Conservation (phyloP, 805 yeast species). For the Suhomyces sp. region DNA sequence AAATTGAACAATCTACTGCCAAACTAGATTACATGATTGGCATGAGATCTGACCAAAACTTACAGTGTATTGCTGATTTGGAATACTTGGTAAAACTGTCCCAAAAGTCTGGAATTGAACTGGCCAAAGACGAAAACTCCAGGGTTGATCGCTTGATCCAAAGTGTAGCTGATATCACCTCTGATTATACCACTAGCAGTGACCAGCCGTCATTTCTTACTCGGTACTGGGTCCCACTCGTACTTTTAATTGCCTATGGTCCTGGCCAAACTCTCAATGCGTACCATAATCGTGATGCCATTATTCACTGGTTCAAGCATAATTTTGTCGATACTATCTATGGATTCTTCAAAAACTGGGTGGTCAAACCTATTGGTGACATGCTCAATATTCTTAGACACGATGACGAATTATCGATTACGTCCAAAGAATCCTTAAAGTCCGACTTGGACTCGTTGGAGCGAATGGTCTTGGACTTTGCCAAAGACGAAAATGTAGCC, state of each 20-base stretch:
- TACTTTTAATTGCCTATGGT: conserved; percentile 46
- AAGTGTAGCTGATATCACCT: neutral
- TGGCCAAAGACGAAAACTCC: neutral
- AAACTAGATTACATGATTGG: conserved; percentile 26
- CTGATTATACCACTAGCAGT: neutral
- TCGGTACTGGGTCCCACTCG: conserved; percentile 64
- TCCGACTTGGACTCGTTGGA: conserved; percentile 80
- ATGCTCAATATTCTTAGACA: conserved; percentile 79
- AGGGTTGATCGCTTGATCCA: conserved; percentile 6
- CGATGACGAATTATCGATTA: conserved; percentile 76
- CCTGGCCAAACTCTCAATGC: conserved; percentile 47
- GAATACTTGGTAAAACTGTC: conserved; percentile 4
- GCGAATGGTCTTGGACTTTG: conserved; percentile 81
- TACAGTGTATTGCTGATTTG: conserved; percentile 9
- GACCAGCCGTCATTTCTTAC: conserved; percentile 38
- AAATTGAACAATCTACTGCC: conserved; percentile 22
- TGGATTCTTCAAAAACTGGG: conserved; percentile 81
- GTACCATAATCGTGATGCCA: conserved; percentile 51
- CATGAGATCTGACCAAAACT: conserved; percentile 6
- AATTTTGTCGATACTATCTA: conserved; percentile 60
- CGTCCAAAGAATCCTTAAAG: conserved; percentile 72
- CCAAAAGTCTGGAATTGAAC: neutral
- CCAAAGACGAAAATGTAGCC: conserved; percentile 29
- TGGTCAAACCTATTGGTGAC: conserved; percentile 67
- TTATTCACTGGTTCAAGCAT: conserved; percentile 53